Conservation (phyloP, 2,329 filamentous ascomycete species). For the Aspergillus neotritici region DNA sequence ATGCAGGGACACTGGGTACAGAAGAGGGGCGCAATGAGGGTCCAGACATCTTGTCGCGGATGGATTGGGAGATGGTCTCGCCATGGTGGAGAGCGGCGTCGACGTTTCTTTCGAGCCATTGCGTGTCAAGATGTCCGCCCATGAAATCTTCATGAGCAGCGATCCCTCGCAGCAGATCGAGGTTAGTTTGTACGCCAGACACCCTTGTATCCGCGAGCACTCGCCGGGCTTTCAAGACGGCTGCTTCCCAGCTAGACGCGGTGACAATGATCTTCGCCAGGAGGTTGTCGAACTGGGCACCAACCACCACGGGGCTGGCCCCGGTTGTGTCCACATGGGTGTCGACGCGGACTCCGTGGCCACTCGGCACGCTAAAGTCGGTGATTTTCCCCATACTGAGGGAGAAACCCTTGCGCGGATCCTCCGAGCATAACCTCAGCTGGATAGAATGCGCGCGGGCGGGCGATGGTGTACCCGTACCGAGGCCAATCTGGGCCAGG, state of each 20-base stretch:
- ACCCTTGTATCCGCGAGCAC: slow-evolving; percentile 53
- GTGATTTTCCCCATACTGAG: slow-evolving; percentile 57
- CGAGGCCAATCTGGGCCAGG: slow-evolving; percentile 35
- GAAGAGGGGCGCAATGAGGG: neutral
- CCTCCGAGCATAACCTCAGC: slow-evolving; percentile 54
- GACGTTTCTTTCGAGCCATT: slow-evolving; percentile 53
- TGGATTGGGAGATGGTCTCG: slow-evolving; percentile 20
- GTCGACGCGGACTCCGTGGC: slow-evolving; percentile 55
- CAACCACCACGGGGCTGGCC: slow-evolving; percentile 39
- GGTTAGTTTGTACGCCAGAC: slow-evolving; percentile 54
- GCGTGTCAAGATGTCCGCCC: slow-evolving; percentile 47
- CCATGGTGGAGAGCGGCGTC: slow-evolving; percentile 34
- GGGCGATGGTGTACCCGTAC: slow-evolving; percentile 7
- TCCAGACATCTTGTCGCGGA: slow-evolving; percentile 1
- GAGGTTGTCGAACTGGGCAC: slow-evolving; percentile 54
- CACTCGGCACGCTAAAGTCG: slow-evolving; percentile 50
- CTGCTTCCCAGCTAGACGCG: slow-evolving; percentile 48
- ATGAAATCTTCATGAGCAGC: slow-evolving; percentile 48
- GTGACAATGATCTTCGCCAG: slow-evolving; percentile 57
- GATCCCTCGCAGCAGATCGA: slow-evolving; percentile 51
- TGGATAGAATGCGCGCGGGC: slow-evolving; percentile 43
- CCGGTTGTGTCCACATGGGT: slow-evolving; percentile 46
- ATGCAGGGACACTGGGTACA: slow-evolving; percentile 19
- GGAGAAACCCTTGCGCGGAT: slow-evolving; percentile 49
- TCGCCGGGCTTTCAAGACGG: slow-evolving; percentile 49